A percentile compares a stretch with the other conserved stretches of the same genome.
Evolutionary conservation across 2,329 filamentous ascomycete genomes (phyloP).

Genomic region (Claviceps purpurea): DNA sequence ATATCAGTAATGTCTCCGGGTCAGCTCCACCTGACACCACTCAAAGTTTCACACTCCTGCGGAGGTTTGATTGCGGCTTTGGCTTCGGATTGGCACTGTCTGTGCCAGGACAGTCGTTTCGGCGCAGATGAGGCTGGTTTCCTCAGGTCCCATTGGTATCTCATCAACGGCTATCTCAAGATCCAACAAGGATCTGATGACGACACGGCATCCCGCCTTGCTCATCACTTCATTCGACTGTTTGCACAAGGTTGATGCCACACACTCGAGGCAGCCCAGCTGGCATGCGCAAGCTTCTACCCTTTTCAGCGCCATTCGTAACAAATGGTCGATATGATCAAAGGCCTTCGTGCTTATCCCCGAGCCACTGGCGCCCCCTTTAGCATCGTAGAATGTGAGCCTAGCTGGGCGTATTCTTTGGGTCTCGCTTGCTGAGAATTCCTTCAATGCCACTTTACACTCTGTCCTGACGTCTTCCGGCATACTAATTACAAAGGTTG

Average conservation of each 20-base stretch:
- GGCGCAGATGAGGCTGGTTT: constrained; percentile 53
- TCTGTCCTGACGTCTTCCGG: constrained; percentile 89
- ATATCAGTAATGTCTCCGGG: too few species aligned
- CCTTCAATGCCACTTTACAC: constrained; percentile 80
- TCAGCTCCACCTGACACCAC: too few species aligned
- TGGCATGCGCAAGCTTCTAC: constrained; percentile 65
- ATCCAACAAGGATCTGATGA: constrained; percentile 63
- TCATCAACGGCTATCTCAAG: constrained; percentile 68
- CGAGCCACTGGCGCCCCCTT: constrained; percentile 69
- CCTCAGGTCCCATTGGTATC: constrained; percentile 76
- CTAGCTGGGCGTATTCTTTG: constrained; percentile 71
- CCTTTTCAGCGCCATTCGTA: constrained; percentile 61
- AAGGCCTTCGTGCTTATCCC: constrained; percentile 90
- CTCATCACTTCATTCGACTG: constrained; percentile 87
- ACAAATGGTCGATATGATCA: constrained; percentile 72
- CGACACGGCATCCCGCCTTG: constrained; percentile 73
- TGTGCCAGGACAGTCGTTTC: constrained; percentile 71
- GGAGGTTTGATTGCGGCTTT: constrained; percentile 3
- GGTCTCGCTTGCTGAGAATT: constrained; percentile 60
- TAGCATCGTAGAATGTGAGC: constrained; percentile 89
- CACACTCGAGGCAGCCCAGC: constrained; percentile 80
- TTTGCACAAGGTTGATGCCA: constrained; percentile 71
- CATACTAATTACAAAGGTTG: constrained; percentile 79
- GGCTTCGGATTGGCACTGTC: constrained; percentile 37
- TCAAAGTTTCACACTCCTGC: constrained; percentile 10